Evolutionary conservation across 108 stramenopile genomes (phyloP).

Genomic region (Nitzschia sp.): DNA sequence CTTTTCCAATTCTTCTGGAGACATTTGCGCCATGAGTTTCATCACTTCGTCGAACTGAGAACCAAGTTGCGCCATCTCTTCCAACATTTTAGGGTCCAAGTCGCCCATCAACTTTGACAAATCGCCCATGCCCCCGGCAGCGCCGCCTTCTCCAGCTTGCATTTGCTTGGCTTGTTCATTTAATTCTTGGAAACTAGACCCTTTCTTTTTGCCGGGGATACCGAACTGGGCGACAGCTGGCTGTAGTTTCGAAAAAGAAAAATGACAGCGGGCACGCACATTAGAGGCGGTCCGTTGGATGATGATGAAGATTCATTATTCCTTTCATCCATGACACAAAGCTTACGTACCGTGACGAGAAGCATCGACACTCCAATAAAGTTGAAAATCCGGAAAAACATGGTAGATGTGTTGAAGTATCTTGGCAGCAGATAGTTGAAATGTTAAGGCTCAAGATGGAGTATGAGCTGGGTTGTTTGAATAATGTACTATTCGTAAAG

Average conservation of each 20-base stretch:
- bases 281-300: too few species aligned
- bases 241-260: conserved; percentile 18
- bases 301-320: too few species aligned
- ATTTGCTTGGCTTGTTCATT: conserved; percentile 49
- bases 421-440: too few species aligned
- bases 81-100: conserved; percentile 27
- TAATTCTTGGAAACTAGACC: conserved; percentile 52
- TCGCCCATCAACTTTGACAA: conserved; percentile 34
- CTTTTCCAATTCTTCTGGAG: conserved; percentile 64
- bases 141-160: conserved; percentile 35
- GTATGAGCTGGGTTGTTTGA: too few species aligned
- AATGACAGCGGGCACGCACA: not conserved
- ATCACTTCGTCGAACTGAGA: conserved; percentile 45
- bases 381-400: conserved; percentile 20
- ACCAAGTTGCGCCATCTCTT: conserved; percentile 30
- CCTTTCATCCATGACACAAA: too few species aligned
- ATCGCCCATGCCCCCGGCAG: conserved; percentile 32
- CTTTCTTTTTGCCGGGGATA: conserved; percentile 40
- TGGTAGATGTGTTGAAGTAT: too few species aligned
- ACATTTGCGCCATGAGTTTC: conserved; percentile 72
- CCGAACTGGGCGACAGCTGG: conserved; percentile 74
- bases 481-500: too few species aligned
- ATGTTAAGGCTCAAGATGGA: too few species aligned
- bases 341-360: conserved; percentile 10
- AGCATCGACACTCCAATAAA: conserved; percentile 19